Evolutionary conservation across 768 basidiomycete genomes (phyloP).

Genomic region (Phylloporus sp.): DNA sequence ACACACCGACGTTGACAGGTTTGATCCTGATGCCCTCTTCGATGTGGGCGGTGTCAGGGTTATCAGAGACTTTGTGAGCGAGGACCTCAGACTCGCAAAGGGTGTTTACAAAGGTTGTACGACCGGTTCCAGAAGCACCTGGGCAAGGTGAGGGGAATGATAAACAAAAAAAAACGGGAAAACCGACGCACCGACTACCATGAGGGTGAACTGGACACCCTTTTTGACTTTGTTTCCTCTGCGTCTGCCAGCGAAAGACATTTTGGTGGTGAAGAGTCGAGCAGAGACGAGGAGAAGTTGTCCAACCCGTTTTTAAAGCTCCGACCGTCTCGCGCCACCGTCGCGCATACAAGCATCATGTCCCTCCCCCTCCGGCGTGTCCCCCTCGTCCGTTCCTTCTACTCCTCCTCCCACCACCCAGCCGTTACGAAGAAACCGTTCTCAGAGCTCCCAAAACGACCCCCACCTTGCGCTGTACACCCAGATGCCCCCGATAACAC

Average conservation of each 20-base stretch:
- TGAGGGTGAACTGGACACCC: conserved; percentile 96
- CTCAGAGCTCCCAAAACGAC: conserved; percentile 53
- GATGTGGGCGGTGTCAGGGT: conserved; percentile 84
- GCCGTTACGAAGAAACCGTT: conserved; percentile 48
- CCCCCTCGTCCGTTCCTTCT: conserved; percentile 6
- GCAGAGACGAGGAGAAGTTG: conserved; percentile 30
- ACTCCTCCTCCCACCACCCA: conserved; percentile 5
- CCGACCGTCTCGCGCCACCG: conserved; percentile 31
- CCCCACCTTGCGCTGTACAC: not conserved
- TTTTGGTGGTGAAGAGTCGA: conserved; percentile 37
- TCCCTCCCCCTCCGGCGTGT: conserved; percentile 11
- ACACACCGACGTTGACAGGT: conserved; percentile 83
- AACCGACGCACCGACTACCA: conserved; percentile 85
- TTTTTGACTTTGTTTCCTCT: conserved; percentile 97
- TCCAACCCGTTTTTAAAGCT: conserved; percentile 33
- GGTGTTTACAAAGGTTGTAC: conserved; percentile 99
- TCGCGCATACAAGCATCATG: conserved; percentile 27
- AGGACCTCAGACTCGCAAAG: conserved; percentile 95
- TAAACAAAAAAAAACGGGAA: not conserved
- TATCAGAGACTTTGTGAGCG: conserved; percentile 79
- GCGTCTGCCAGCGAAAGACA: conserved; percentile 85
- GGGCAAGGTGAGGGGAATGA: conserved; percentile 10
- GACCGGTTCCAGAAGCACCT: conserved; percentile 97
- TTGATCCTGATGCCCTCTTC: conserved; percentile 95
- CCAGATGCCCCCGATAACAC: not conserved